Percentiles rank a stretch among this genome's conserved stretches.
Conservation (phyloP, 331 rosid genomes). For the Pyracantha coccinea region DNA sequence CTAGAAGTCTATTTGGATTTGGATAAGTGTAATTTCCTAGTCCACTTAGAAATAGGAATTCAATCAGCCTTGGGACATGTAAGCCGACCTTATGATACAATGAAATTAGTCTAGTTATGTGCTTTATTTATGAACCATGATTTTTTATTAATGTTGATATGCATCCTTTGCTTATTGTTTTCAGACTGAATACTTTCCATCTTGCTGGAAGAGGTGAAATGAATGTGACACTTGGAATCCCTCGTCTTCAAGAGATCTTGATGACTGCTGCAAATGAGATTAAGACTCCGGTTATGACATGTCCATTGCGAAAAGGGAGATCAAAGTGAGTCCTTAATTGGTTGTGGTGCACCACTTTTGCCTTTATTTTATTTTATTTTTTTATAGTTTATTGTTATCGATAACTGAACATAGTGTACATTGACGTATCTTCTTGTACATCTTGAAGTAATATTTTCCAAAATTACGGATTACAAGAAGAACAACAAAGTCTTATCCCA, state of each 20-base stretch:
- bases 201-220: slow-evolving; percentile 97
- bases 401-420: no score
- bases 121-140: neutral
- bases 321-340: slow-evolving; percentile 51
- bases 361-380: no score
- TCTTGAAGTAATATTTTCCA: neutral
- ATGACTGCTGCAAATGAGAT: slow-evolving; percentile 69
- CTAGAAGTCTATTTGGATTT: no score
- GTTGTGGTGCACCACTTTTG: neutral
- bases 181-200: slow-evolving; percentile 89
- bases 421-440: no score
- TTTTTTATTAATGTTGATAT: neutral
- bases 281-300: slow-evolving; percentile 90
- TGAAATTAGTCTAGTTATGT: neutral
- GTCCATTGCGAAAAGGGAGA: slow-evolving; percentile 58
- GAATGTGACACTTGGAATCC: slow-evolving; percentile 98
- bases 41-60: no score
- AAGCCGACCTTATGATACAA: no score
- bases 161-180: neutral
- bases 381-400: neutral
- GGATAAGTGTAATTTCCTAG: no score
- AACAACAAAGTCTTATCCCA: no score
- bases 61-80: no score
- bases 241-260: slow-evolving; percentile 83
- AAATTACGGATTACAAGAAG: neutral